Percentiles rank a stretch among this genome's conserved stretches.
Conservation (phyloP, 2,329 filamentous ascomycete genomes). For the Zymoseptoria passerinii region DNA sequence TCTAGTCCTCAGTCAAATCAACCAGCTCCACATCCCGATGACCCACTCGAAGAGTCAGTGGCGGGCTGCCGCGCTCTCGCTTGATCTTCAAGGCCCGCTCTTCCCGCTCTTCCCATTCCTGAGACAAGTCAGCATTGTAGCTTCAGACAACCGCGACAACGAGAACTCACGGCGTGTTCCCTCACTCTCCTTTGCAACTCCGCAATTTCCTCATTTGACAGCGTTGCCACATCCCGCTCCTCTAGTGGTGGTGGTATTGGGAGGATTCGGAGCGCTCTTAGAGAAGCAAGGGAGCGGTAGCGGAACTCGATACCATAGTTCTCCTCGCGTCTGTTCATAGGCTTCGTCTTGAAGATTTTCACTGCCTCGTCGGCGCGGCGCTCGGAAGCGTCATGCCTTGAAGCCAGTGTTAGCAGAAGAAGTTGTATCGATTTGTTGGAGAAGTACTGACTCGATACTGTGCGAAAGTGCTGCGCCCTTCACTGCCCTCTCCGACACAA, state of each 20-base stretch:
- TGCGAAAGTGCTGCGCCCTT: conserved; percentile 17
- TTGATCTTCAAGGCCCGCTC: not conserved
- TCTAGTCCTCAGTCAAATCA: not conserved
- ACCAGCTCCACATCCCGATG: not conserved
- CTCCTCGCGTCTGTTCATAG: not conserved
- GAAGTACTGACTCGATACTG: conserved; percentile 3
- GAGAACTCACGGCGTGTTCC: not conserved
- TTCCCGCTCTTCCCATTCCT: not conserved
- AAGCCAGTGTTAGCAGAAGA: not conserved
- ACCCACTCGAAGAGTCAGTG: not conserved
- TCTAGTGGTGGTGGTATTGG: not conserved
- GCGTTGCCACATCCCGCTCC: not conserved
- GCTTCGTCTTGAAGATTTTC: not conserved
- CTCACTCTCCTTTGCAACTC: not conserved
- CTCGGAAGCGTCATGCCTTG: not conserved
- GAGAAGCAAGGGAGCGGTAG: not conserved
- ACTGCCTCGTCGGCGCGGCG: not conserved
- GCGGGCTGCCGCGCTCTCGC: not conserved
- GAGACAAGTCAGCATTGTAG: not conserved
- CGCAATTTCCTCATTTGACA: not conserved
- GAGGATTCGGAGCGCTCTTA: not conserved
- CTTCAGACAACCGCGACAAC: not conserved
- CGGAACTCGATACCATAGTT: not conserved
- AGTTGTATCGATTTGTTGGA: not conserved
- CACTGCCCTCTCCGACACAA: conserved; percentile 15